Evolutionary conservation across 306 rosid species (phyloP), one percentile per base, ranked within the genome.

Genomic region (Vigna trinervia): DNA sequence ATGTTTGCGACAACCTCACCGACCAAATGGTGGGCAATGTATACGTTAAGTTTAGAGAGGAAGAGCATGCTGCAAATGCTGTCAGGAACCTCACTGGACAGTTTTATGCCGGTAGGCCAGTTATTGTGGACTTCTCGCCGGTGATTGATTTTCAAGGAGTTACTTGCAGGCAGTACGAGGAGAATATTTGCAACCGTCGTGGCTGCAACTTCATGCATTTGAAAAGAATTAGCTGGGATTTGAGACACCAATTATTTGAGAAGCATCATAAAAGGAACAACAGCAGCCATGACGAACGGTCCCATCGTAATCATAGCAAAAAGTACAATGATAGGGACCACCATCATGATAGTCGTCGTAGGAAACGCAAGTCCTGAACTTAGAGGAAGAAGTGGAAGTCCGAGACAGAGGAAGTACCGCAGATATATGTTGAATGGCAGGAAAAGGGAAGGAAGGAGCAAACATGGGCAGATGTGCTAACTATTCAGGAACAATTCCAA

Each of bases 21-120:
- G 93, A 90, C 45, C 96, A 88, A 74, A 90, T 90, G 93, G 96
- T 87, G 23, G 93, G 96, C 10, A 88, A 90, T 82, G 93, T 88
- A 36, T 90, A 90, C 10, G 90, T 84, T 75, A 93, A 90, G 84
- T 90, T 88, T 61, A 70, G 87, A 64, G 96, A 88, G 78, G 96
- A 90, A 68, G 93, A 88, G 4, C 87, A 84, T 64, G 91, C 93
- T 4, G 91, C 85, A 36, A 85, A 88, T 78, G 87, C 91, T 12
- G 83, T 87, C 8, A 78, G 62, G 38, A 87, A 87, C 57, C 88
- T 90, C 59, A 87, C 80, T 0, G 93, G 93, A 46, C 85, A 93
- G 60, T 90, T 80, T 64, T 90, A 90, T 66, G 92, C 89, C 13
- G 89, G 93, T 89, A 85, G 93, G 12, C 93, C 93, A 5, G 87